Evolutionary conservation across 768 basidiomycete species (phyloP), one percentile per base, ranked within the genome.

Genomic region (Phlebiopsis flavidoalba): DNA sequence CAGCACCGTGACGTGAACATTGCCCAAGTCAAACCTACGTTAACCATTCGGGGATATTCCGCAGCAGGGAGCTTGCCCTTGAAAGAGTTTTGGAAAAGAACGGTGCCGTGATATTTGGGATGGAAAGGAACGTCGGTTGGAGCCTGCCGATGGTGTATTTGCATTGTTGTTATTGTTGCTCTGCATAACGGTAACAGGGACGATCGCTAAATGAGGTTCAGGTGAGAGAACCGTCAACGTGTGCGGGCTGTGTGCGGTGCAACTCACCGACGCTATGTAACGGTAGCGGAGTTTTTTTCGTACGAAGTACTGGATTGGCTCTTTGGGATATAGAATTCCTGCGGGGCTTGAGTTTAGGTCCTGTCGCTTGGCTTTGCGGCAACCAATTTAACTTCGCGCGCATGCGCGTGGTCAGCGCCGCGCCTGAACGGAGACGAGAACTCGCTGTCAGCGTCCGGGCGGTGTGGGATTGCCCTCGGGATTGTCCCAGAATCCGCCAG

Each of bases 1-100:
- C n/a, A 47, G 40, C 33, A 48, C 4, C n/a, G n/a, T 6, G 35
- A 52, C 40, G 17, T 53, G 43, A 10, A 24, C 6, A 14, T 43
- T 3, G 40, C 2, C 10, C n/a, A n/a, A 43, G 8, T 50, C 21
- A 11, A 5, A 51, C 55, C 8, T 15, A 97, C 95, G 60, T 85
- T 88, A 71, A 98, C 91, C 85, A 98, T 98, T n/a, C n/a, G n/a
- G 11, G 97, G 97, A 73, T 98, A 97, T 71, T 99, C 97, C 5
- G 91, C 83, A 6, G 95, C 95, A 12, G 96, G 84, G 21, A 99
- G 79, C 70, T 90, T 84, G 19, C 97, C 97, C 26, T 88, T 78
- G 69, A 98, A 98, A 1, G 80, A 84, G 72, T 97, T 98, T 66
- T 80, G 82, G 79, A 99, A 98, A 50, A 90, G 76, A 40, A 98